Conservation (phyloP, 495 filamentous ascomycete species). For the Pyronema omphalodes region DNA sequence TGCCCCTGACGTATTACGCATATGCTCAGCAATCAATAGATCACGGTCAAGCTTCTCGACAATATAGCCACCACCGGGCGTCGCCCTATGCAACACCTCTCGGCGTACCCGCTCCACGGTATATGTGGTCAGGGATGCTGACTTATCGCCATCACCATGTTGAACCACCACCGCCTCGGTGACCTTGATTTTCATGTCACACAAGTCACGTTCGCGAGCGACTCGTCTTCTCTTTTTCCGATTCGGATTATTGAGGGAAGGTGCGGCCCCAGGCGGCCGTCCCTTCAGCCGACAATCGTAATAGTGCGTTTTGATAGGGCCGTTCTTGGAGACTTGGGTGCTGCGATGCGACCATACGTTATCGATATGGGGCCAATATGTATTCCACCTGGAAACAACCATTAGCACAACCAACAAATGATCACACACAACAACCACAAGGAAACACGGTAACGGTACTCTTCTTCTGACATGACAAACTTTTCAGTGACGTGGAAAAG, state of each 20-base stretch:
- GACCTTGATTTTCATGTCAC: conserved; percentile 86
- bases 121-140: conserved; percentile 21
- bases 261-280: conserved; percentile 55
- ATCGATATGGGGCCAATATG: conserved; percentile 78
- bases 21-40: background rate
- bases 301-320: conserved; percentile 68
- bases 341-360: conserved; percentile 81
- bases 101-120: conserved; percentile 26
- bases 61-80: conserved; percentile 7
- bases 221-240: conserved; percentile 79
- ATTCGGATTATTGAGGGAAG: conserved; percentile 67
- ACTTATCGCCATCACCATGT: conserved; percentile 12
- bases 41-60: background rate
- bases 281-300: conserved; percentile 85
- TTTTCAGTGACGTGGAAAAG: conserved; percentile 62
- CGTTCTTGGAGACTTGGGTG: conserved; percentile 70
- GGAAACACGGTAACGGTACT: conserved; percentile 37
- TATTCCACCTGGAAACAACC: conserved; percentile 45
- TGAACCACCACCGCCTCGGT: conserved; percentile 34
- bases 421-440: background rate
- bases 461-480: conserved; percentile 57
- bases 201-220: conserved; percentile 57
- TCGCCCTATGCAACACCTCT: conserved; percentile 17
- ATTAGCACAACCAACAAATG: background rate
- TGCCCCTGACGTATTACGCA: background rate